Percentiles rank a stretch among this genome's conserved stretches.
phyloP scores from a whole-genome alignment of 129 eudicot genomes.

The Kitagawia praeruptora region DNA sequence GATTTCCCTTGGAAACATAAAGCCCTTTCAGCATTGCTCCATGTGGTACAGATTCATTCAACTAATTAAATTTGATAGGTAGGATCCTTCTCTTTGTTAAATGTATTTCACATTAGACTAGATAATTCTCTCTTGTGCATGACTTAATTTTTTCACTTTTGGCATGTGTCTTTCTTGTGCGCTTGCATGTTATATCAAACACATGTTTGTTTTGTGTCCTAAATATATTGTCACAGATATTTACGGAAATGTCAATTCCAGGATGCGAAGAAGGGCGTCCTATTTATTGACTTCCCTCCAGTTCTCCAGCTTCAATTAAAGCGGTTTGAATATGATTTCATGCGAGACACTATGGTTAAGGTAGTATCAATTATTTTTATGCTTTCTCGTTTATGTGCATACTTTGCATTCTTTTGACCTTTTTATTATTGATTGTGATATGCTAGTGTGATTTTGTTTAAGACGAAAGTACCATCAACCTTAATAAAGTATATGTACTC shows the following conservation, averaged over 20 bases:
- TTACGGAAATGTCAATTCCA: slow-evolving; percentile 12
- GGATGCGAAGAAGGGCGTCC: slow-evolving; percentile 79
- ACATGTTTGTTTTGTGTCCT: background rate
- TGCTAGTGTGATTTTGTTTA: background rate
- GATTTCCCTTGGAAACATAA: background rate
- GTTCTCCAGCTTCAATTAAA: slow-evolving; percentile 80
- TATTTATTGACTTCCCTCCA: slow-evolving; percentile 75
- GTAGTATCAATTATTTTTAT: slow-evolving; percentile 14
- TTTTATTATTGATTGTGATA: background rate
- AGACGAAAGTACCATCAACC: background rate
- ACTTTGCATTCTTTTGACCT: background rate
- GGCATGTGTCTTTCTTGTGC: background rate
- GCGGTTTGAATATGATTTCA: slow-evolving; percentile 81
- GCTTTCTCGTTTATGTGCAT: background rate
- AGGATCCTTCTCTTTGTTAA: background rate
- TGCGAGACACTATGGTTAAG: slow-evolving; percentile 78
- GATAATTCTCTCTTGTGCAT: background rate
- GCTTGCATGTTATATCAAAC: background rate
- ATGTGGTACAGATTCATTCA: background rate
- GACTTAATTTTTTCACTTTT: background rate
- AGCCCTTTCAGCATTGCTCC: background rate
- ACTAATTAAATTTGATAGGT: background rate
- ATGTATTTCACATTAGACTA: background rate
- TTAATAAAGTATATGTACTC: background rate
- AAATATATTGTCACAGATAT: background rate